Conservation (phyloP, 352 stramenopile species). For the Phytophthora pini region DNA sequence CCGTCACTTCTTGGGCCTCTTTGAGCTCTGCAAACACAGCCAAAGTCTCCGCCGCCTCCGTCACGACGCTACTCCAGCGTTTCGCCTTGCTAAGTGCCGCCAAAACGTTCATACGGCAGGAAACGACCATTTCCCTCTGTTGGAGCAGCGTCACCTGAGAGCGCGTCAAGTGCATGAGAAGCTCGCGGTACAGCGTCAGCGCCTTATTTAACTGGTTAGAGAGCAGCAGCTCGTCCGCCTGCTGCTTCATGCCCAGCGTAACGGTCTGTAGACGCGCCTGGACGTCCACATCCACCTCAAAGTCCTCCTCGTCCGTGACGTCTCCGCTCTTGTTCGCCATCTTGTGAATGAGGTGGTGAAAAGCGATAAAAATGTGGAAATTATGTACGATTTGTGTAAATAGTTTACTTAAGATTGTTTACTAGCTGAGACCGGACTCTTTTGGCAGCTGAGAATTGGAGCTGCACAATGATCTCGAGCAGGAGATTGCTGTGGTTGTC, state of each 20-base stretch:
- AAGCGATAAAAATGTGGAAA: conserved; percentile 21
- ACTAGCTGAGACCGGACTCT: conserved; percentile 18
- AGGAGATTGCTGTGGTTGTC: conserved; percentile 10
- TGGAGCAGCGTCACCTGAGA: conserved; percentile 67
- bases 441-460: conserved; percentile 5
- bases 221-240: conserved; percentile 71
- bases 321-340: conserved; percentile 42
- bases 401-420: conserved; percentile 24
- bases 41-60: conserved; percentile 56
- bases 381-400: conserved; percentile 8
- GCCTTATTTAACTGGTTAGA: conserved; percentile 56
- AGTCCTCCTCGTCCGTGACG: conserved; percentile 32
- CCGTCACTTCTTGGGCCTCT: conserved; percentile 27
- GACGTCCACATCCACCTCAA: conserved; percentile 59
- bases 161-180: conserved; percentile 75
- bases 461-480: conserved; percentile 17
- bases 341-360: neutral
- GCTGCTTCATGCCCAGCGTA: conserved; percentile 62
- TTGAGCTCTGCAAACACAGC: conserved; percentile 55
- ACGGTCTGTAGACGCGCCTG: conserved; percentile 49
- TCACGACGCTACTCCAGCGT: conserved; percentile 54
- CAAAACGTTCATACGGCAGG: conserved; percentile 75
- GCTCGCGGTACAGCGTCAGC: conserved; percentile 67
- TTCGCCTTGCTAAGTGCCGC: conserved; percentile 64
- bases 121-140: conserved; percentile 66